A percentile compares a stretch with the other conserved stretches of the same genome.
Conservation (phyloP, 2,329 filamentous ascomycete genomes). For the Ceratocystis variospora region DNA sequence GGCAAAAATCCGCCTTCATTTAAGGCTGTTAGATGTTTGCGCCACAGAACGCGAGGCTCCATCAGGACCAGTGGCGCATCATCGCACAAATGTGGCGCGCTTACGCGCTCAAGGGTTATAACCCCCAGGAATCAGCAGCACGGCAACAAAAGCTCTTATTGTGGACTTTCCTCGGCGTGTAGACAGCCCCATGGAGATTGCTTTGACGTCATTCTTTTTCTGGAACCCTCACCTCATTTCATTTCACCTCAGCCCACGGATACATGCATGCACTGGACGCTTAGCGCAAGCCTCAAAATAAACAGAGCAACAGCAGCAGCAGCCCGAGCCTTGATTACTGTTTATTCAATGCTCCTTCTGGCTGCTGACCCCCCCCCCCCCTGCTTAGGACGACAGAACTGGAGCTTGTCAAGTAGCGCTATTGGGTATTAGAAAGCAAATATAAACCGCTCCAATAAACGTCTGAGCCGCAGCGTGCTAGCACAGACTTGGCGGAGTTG, state of each 20-base stretch:
- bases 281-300: no score
- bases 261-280: neutral
- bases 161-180: neutral
- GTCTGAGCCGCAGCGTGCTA: neutral
- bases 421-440: neutral
- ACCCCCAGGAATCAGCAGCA: neutral
- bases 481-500: constrained; percentile 1
- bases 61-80: neutral
- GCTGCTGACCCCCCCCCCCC: neutral
- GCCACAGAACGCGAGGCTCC: neutral
- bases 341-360: neutral
- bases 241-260: neutral
- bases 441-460: constrained; percentile 1
- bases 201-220: neutral
- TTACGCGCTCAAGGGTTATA: neutral
- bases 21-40: neutral
- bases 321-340: neutral
- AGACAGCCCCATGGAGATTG: neutral
- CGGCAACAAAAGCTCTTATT: no score
- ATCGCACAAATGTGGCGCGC: neutral
- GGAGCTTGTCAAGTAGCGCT: neutral
- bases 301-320: no score
- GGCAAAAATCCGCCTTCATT: neutral
- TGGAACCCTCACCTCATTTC: neutral
- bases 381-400: neutral